Conservation (phyloP, 257 asterid species). For the Solanum neorickii region DNA sequence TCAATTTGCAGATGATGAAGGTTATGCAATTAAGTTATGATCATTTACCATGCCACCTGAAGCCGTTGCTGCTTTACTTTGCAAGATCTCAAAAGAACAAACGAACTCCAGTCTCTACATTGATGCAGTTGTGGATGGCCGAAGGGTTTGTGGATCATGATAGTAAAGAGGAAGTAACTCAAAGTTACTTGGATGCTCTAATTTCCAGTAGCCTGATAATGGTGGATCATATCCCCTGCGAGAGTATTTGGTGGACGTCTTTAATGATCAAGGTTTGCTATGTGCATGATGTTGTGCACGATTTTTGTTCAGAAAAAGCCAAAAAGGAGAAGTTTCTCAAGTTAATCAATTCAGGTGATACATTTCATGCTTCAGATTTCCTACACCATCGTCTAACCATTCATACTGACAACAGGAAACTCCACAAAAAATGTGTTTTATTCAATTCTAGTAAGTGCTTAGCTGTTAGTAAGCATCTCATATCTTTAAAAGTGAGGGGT, state of each 20-base stretch:
- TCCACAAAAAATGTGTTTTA: not conserved
- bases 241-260: rapidly evolving
- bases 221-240: not conserved
- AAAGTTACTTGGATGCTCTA: slow-evolving; percentile 7
- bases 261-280: not conserved
- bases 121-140: slow-evolving; percentile 11
- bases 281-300: slow-evolving; percentile 12
- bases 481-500: not conserved
- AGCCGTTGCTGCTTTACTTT: slow-evolving; percentile 24
- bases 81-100: not conserved
- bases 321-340: not conserved
- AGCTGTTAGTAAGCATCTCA: not conserved
- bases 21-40: slow-evolving; percentile 14
- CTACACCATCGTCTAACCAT: not conserved
- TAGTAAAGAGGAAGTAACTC: not conserved
- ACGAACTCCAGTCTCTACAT: not conserved
- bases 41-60: slow-evolving; percentile 14
- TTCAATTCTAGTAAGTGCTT: not conserved
- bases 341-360: not conserved
- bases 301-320: slow-evolving; percentile 2
- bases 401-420: not conserved
- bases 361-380: not conserved
- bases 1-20: not conserved
- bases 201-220: slow-evolving; percentile 8
- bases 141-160: slow-evolving; percentile 17